Percentiles rank a stretch among this genome's conserved stretches.
phyloP scores from a whole-genome alignment of 768 basidiomycete genomes.

The Lactarius evosmus region DNA sequence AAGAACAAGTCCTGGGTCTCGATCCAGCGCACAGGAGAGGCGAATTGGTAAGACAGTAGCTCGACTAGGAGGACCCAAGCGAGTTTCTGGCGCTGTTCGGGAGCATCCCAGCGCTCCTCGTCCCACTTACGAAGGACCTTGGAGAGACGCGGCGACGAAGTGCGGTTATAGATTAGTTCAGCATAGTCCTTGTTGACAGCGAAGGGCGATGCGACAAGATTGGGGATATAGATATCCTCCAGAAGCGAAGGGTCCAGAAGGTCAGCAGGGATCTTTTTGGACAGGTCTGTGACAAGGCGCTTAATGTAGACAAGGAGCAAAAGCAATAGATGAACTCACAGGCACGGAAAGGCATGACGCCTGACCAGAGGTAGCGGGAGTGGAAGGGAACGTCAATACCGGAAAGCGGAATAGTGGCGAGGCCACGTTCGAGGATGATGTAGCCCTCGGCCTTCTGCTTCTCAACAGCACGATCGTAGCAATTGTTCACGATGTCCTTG shows the following conservation, averaged over 20 bases:
- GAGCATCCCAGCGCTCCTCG: constrained; percentile 78
- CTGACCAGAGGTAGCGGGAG: constrained; percentile 98
- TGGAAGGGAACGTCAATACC: constrained; percentile 99
- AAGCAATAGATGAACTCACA: constrained; percentile 52
- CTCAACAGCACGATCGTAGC: constrained; percentile 69
- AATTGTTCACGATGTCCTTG: constrained; percentile 83
- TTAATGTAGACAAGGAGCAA: neutral
- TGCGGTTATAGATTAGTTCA: constrained; percentile 95
- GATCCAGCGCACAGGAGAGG: constrained; percentile 98
- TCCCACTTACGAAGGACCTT: constrained; percentile 96
- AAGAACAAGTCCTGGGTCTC: constrained; percentile 97
- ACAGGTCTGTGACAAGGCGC: constrained; percentile 58
- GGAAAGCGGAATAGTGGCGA: constrained; percentile 91
- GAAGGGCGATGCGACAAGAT: constrained; percentile 88
- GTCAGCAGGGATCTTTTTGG: constrained; percentile 93
- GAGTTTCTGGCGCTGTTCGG: constrained; percentile 84
- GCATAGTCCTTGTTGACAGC: constrained; percentile 82
- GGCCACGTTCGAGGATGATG: constrained; percentile 94
- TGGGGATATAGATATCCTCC: constrained; percentile 94
- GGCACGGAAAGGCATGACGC: constrained; percentile 95
- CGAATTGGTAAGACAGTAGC: constrained; percentile 95
- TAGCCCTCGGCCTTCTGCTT: constrained; percentile 80
- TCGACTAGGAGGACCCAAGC: constrained; percentile 97
- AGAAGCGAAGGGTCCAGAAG: constrained; percentile 94
- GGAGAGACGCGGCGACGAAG: constrained; percentile 90